phyloP scores from a whole-genome alignment of 495 filamentous ascomycete genomes.

The Acidomyces sp. region DNA sequence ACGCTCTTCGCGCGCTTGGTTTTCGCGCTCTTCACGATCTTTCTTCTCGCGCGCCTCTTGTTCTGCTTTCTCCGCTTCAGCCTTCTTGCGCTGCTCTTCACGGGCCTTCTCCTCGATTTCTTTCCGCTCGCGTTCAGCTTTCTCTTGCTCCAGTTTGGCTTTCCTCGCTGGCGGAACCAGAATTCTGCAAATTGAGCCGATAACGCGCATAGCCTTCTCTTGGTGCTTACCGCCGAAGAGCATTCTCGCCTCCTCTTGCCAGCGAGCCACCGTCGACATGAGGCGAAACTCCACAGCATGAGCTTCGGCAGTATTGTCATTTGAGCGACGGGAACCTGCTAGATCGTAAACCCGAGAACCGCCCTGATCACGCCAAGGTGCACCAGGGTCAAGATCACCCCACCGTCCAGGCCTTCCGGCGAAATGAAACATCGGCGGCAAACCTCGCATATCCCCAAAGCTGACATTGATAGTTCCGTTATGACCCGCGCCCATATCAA shows the following conservation, averaged over 20 bases:
- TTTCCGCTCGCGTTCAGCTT: slow-evolving; percentile 39
- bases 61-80: slow-evolving; percentile 40
- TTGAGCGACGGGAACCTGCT: not conserved
- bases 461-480: slow-evolving; percentile 14
- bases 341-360: not conserved
- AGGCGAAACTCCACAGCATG: slow-evolving; percentile 60
- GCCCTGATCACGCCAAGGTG: slow-evolving; percentile 13
- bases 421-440: slow-evolving; percentile 8
- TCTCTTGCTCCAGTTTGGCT: slow-evolving; percentile 52
- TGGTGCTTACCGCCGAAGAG: slow-evolving; percentile 55
- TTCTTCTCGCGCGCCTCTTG: slow-evolving; percentile 30
- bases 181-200: slow-evolving; percentile 56
- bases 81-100: slow-evolving; percentile 26
- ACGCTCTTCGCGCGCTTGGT: slow-evolving; percentile 48
- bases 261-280: slow-evolving; percentile 56
- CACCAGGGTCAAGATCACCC: slow-evolving; percentile 10
- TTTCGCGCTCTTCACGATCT: slow-evolving; percentile 35
- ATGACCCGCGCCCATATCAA: slow-evolving; percentile 4
- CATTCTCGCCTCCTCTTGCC: slow-evolving; percentile 83
- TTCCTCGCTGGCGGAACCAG: slow-evolving; percentile 77
- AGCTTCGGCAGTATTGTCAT: slow-evolving; percentile 19
- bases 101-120: slow-evolving; percentile 19
- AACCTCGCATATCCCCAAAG: slow-evolving; percentile 5
- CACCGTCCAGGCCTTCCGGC: slow-evolving; percentile 2
- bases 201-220: slow-evolving; percentile 60